Conservation (phyloP, 257 asterid genomes). For the Perilla frutescens region DNA sequence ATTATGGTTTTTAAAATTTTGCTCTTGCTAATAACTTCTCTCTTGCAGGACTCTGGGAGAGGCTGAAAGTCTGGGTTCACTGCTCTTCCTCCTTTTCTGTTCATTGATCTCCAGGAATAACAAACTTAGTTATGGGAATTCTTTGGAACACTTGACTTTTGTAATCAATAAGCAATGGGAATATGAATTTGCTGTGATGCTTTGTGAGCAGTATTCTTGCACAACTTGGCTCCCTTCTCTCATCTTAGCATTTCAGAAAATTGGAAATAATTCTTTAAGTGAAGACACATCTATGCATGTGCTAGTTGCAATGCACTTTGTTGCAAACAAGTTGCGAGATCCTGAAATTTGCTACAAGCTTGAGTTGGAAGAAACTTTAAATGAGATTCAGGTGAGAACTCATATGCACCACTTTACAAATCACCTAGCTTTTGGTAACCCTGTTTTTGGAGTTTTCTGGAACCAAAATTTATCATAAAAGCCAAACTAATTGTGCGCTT, state of each 20-base stretch:
- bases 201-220: conserved; percentile 80
- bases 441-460: too few species aligned
- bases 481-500: neutral
- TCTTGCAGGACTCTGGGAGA: conserved; percentile 81
- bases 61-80: conserved; percentile 72
- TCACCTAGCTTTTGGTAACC: neutral
- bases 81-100: conserved; percentile 74
- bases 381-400: conserved; percentile 66
- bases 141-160: conserved; percentile 48
- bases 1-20: conserved; percentile 20
- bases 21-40: conserved; percentile 46
- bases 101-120: conserved; percentile 60
- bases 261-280: conserved; percentile 45
- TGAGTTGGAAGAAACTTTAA: conserved; percentile 63
- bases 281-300: conserved; percentile 58
- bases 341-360: conserved; percentile 80
- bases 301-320: conserved; percentile 62
- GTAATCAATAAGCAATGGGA: conserved; percentile 69
- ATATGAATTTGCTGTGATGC: conserved; percentile 68
- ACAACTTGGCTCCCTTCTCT: conserved; percentile 83
- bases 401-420: conserved; percentile 8
- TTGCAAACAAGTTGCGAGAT: conserved; percentile 73
- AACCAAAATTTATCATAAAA: neutral
- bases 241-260: conserved; percentile 61
- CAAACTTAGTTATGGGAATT: conserved; percentile 43